Evolutionary conservation across 768 basidiomycete genomes (phyloP).

Genomic region (Tricholoma terreum): DNA sequence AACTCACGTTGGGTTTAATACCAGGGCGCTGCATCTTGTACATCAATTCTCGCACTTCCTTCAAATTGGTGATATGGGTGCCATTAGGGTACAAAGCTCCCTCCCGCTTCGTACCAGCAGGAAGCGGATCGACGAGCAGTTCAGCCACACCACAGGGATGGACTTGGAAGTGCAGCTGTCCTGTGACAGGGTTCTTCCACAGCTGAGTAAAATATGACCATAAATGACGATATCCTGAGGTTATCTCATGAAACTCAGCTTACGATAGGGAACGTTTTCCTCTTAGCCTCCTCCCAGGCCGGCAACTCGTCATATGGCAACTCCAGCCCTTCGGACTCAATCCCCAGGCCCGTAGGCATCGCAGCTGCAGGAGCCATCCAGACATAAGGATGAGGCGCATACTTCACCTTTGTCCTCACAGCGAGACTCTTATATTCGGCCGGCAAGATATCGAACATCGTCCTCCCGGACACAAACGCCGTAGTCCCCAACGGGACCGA

Average conservation of each 20-base stretch:
- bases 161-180: slow-evolving; percentile 82
- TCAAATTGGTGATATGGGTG: slow-evolving; percentile 68
- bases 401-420: slow-evolving; percentile 70
- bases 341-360: slow-evolving; percentile 75
- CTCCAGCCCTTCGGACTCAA: slow-evolving; percentile 77
- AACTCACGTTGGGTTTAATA: slow-evolving; percentile 69
- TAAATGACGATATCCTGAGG: slow-evolving; percentile 20
- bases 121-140: slow-evolving; percentile 72
- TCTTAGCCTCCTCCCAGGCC: slow-evolving; percentile 72
- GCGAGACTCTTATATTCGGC: slow-evolving; percentile 73
- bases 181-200: slow-evolving; percentile 92
- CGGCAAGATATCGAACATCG: slow-evolving; percentile 81
- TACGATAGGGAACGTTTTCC: slow-evolving; percentile 69
- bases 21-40: slow-evolving; percentile 89
- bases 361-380: slow-evolving; percentile 85
- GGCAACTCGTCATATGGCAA: slow-evolving; percentile 65
- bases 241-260: slow-evolving; percentile 14
- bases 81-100: slow-evolving; percentile 83
- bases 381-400: slow-evolving; percentile 85
- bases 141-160: slow-evolving; percentile 76
- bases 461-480: slow-evolving; percentile 76
- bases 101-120: slow-evolving; percentile 51
- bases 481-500: slow-evolving; percentile 84
- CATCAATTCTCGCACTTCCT: slow-evolving; percentile 65
- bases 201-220: slow-evolving; percentile 37